A percentile compares a stretch with the other conserved stretches of the same genome.
Evolutionary conservation across 805 yeast species (phyloP).

Genomic region (Schizosaccharomyces cryophilus): DNA sequence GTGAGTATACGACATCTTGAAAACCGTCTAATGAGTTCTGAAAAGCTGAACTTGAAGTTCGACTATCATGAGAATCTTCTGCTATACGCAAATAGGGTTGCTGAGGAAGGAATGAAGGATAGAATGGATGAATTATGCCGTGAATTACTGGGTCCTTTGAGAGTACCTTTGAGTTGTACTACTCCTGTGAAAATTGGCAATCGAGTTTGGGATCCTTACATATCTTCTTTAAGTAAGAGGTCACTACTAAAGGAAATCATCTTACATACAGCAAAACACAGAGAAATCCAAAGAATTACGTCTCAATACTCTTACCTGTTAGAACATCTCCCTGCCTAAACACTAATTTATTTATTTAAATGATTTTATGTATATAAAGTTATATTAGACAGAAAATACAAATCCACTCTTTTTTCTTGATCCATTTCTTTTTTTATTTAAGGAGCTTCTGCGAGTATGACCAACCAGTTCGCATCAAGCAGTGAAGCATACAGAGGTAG

Average conservation of each 20-base stretch:
- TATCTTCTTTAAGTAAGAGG: background rate
- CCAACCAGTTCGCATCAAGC: no score
- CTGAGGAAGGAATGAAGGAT: conserved; percentile 52
- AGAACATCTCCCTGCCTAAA: background rate
- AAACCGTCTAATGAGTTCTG: conserved; percentile 52
- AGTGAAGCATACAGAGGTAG: no score
- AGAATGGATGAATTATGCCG: conserved; percentile 50
- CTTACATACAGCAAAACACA: background rate
- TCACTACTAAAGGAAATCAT: background rate
- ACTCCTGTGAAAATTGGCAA: background rate
- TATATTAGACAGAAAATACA: no score
- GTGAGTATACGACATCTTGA: conserved; percentile 77
- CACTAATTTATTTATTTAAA: no score
- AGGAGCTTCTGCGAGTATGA: no score
- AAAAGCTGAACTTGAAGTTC: conserved; percentile 32
- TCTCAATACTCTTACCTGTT: background rate
- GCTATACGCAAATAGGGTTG: conserved; percentile 47
- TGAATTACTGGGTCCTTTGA: conserved; percentile 18
- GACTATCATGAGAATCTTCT: conserved; percentile 43
- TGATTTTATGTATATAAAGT: no score
- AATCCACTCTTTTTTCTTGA: no score
- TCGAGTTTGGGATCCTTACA: background rate
- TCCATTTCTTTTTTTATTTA: no score
- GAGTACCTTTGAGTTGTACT: background rate
- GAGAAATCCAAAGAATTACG: background rate